Conservation (phyloP, 1,284 basidiomycete genomes). For the Malassezia sp. region DNA sequence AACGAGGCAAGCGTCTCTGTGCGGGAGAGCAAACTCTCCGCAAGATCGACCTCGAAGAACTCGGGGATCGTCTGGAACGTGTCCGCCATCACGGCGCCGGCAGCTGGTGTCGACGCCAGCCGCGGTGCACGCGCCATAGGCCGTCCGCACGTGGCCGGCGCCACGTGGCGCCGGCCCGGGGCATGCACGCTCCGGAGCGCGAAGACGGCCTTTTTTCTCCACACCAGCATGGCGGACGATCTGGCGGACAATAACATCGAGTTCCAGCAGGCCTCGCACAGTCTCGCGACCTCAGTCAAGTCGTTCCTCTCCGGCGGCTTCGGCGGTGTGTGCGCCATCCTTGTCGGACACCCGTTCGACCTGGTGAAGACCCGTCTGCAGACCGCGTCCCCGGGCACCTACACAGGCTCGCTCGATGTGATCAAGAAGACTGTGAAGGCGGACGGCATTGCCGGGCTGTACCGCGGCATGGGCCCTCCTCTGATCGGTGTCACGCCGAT, state of each 20-base stretch:
- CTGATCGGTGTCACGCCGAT: slow-evolving; percentile 94
- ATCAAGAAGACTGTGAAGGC: slow-evolving; percentile 76
- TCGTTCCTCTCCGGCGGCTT: slow-evolving; percentile 60
- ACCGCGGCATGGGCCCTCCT: slow-evolving; percentile 61
- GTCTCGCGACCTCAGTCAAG: slow-evolving; percentile 38
- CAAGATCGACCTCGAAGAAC: slow-evolving; percentile 66
- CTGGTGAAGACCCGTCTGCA: slow-evolving; percentile 85
- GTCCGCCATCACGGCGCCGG: slow-evolving; percentile 30
- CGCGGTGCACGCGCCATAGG: not conserved
- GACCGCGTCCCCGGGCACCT: slow-evolving; percentile 77
- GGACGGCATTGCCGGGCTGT: slow-evolving; percentile 78
- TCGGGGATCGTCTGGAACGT: slow-evolving; percentile 41
- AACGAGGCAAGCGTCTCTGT: slow-evolving; percentile 89
- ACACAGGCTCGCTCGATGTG: slow-evolving; percentile 85
- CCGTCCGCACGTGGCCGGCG: no score
- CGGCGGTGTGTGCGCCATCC: slow-evolving; percentile 72
- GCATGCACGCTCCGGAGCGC: no score
- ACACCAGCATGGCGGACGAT: slow-evolving; percentile 31
- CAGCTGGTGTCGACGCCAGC: not conserved
- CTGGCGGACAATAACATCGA: slow-evolving; percentile 18
- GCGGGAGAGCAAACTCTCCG: slow-evolving; percentile 74
- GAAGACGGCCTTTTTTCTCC: no score
- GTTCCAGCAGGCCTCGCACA: slow-evolving; percentile 27
- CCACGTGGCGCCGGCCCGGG: slow-evolving; percentile 13
- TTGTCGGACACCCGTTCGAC: slow-evolving; percentile 95